Base-by-base conservation (phyloP, 768 basidiomycete species). In the Astraeus odoratus region DNA sequence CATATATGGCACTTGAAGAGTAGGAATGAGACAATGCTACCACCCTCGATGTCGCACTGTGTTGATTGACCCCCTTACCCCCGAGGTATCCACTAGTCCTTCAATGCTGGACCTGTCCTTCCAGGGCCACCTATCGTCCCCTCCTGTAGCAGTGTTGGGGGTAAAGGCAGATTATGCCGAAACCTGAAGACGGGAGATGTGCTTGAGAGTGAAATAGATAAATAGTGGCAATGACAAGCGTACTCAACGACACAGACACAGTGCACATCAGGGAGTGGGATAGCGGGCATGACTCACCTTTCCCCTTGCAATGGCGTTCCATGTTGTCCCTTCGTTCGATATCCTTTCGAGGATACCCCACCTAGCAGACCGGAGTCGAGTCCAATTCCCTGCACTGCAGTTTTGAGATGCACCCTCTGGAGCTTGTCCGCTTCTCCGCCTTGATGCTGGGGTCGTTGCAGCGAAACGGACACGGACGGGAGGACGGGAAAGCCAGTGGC, bases 271-370 rank as follows among this genome's bases (percentile, higher is more conserved):
- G 20, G 3, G 23, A 35, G 34, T 10, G 18, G 19, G 10, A 30
- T 9, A 25, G 10, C 22, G 38, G 22, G 12, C n/a, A 37, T 37
- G 22, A 65, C 74, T 36, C 52, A 83, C 89, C 78, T 84, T 87
- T 13, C 82, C 80, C 19, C 68, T 69, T 2, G 76, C 75, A 39
- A 91, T 55, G 1, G 76, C 71, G 42, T 58, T 69, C 81, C 82
- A 86, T 12, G 90, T 70, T 3, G 83, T 75, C 1, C 66, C 68
- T 48, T 74, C 74, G 20, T 69, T 61, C 1, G 79, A 73, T 26
- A 91, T 66, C 54, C 76, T 80, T 62, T 92, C 87, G 37, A 91
- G 65, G 3, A 93, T 83, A 5, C 75, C 78, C 83, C 84, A 86
- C 0, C 90, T 89, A 3, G 83, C 58, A 29, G 78, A 81, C 19